Percentiles rank a stretch among this genome's conserved stretches.
Conservation (phyloP, 2,329 filamentous ascomycete species). For the Trichoderma pleuroti region DNA sequence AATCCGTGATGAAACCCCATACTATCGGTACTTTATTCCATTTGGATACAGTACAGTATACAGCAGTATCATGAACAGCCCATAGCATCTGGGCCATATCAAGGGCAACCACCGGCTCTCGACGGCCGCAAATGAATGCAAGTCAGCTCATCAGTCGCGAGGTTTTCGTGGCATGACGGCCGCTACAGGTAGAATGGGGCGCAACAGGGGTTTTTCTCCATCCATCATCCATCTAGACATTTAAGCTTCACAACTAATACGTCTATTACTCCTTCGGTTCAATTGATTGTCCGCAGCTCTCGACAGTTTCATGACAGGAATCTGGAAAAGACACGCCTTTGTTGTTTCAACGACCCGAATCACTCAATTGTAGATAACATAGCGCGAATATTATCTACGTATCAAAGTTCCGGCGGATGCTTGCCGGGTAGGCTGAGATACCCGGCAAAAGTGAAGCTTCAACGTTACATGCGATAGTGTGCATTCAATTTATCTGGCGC, state of each 20-base stretch:
- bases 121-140: background rate
- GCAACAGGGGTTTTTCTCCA: background rate
- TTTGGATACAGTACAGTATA: background rate
- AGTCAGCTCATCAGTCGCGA: background rate
- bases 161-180: background rate
- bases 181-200: background rate
- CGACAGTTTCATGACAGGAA: fast-evolving
- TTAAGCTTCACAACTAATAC: background rate
- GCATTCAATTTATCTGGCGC: background rate
- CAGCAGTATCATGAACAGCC: background rate
- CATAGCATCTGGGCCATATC: background rate
- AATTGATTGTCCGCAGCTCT: background rate
- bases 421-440: background rate
- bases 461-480: background rate
- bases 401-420: too few relatives aligned
- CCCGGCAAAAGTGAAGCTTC: background rate
- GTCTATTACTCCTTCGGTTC: background rate
- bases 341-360: background rate
- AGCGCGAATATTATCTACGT: background rate
- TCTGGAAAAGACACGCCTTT: background rate
- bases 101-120: background rate
- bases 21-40: background rate
- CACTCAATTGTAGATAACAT: background rate
- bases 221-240: background rate
- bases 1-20: background rate